phyloP scores from a whole-genome alignment of 257 asterid species.

The Solanum piurae region DNA sequence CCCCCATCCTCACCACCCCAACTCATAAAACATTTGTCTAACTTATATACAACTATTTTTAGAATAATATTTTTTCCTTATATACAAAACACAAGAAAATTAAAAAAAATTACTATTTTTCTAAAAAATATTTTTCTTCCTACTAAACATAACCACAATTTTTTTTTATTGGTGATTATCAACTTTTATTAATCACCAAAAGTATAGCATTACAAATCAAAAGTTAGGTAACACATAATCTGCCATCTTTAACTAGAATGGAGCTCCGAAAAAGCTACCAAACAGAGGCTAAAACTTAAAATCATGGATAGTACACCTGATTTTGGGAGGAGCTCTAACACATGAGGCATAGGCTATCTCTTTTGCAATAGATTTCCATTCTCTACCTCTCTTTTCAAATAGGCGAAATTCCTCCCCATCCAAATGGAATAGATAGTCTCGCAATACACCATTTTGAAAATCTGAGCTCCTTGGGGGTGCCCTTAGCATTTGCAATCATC shows the following conservation, averaged over 20 bases:
- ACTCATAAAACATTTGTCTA: neutral
- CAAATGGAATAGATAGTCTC: neutral
- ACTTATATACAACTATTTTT: too few relatives aligned
- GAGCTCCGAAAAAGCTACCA: too few relatives aligned
- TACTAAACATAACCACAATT: neutral
- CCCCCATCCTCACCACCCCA: too few relatives aligned
- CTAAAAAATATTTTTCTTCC: neutral
- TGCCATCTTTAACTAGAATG: neutral
- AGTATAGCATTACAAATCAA: neutral
- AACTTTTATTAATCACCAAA: neutral
- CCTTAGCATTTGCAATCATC: too few relatives aligned
- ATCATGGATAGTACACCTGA: neutral
- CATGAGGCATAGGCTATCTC: neutral
- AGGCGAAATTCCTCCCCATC: too few relatives aligned
- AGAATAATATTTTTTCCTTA: too few relatives aligned
- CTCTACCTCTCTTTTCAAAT: too few relatives aligned
- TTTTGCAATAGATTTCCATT: neutral
- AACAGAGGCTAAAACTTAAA: too few relatives aligned
- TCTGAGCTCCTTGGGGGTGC: too few relatives aligned
- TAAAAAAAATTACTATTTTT: too few relatives aligned
- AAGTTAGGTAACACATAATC: neutral
- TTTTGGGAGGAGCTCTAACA: neutral
- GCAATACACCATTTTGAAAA: too few relatives aligned
- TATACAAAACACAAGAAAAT: too few relatives aligned
- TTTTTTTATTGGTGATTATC: neutral